Conservation (phyloP, 2,329 filamentous ascomycete species). For the Fusarium tupiense region DNA sequence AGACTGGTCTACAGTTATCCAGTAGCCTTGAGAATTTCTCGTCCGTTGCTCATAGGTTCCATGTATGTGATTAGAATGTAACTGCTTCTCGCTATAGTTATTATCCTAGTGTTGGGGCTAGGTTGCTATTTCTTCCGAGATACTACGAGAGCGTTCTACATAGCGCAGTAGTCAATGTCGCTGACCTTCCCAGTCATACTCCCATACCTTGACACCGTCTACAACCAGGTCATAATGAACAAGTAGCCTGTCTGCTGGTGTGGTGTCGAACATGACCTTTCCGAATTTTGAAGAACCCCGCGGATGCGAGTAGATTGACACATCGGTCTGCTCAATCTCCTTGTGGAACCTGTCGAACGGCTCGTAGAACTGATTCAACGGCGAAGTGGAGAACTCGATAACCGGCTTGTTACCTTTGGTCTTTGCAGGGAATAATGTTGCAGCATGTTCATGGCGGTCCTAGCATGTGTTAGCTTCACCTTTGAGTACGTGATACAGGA, state of each 20-base stretch:
- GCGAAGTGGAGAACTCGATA: neutral
- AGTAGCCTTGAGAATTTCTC: neutral
- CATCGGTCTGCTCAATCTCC: neutral
- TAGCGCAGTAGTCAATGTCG: too few species aligned
- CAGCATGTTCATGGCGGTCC: neutral
- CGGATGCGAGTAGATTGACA: neutral
- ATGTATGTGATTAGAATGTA: too few species aligned
- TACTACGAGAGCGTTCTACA: too few species aligned
- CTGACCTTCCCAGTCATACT: neutral
- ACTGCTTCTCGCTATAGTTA: too few species aligned
- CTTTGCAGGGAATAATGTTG: neutral
- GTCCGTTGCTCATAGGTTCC: too few species aligned
- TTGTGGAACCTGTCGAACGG: neutral
- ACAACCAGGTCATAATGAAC: neutral
- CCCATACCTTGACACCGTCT: neutral
- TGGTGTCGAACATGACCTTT: neutral
- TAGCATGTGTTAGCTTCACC: neutral
- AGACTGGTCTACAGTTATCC: neutral
- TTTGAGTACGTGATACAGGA: rapidly evolving
- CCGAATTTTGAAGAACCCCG: neutral
- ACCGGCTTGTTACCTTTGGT: neutral
- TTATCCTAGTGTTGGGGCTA: too few species aligned
- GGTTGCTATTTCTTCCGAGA: too few species aligned
- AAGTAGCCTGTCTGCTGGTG: rapidly evolving
- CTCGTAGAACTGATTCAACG: neutral